A percentile compares a stretch with the other conserved stretches of the same genome.
phyloP scores from a whole-genome alignment of 2,329 filamentous ascomycete genomes.

The Aspergillus piperis region DNA sequence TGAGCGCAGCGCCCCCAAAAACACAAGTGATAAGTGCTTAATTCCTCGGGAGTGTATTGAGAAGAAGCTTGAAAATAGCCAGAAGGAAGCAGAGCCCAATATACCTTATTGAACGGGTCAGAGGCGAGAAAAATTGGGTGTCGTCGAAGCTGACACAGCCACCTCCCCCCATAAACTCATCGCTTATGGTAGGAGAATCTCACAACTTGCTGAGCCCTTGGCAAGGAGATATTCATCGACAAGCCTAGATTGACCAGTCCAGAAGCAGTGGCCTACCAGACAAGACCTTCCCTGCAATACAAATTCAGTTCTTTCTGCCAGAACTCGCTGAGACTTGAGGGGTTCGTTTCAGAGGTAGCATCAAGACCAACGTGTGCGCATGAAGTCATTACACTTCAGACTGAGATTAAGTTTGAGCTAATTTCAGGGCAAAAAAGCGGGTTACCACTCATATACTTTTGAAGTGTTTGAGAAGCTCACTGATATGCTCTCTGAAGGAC shows the following conservation, averaged over 20 bases:
- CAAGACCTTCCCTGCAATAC: slow-evolving; percentile 64
- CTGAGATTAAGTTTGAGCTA: slow-evolving; percentile 9
- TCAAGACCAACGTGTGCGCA: neutral
- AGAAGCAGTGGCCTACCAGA: slow-evolving; percentile 60
- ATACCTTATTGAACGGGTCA: neutral
- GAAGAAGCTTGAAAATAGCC: neutral
- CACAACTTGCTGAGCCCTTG: slow-evolving; percentile 57
- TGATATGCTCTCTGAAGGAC: slow-evolving; percentile 69
- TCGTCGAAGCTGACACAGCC: slow-evolving; percentile 60
- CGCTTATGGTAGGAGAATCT: slow-evolving; percentile 60
- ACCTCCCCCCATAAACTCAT: slow-evolving; percentile 38
- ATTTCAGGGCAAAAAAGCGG: slow-evolving; percentile 71
- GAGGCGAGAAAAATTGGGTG: neutral
- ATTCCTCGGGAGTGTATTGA: neutral
- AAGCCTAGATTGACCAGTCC: slow-evolving; percentile 64
- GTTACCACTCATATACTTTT: slow-evolving; percentile 81
- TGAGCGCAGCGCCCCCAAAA: slow-evolving; percentile 3
- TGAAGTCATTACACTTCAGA: neutral
- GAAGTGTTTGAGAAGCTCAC: slow-evolving; percentile 73
- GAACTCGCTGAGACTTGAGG: slow-evolving; percentile 61
- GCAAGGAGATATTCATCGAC: slow-evolving; percentile 62
- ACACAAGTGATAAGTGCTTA: neutral
- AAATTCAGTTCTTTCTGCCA: slow-evolving; percentile 55
- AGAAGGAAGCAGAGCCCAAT: slow-evolving; percentile 2
- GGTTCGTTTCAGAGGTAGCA: slow-evolving; percentile 63